These are phyloP conservation scores for Clonostachys solani DNA, from an alignment of 2,329 filamentous ascomycete genomes.

Conservation along the genomic window DNA sequence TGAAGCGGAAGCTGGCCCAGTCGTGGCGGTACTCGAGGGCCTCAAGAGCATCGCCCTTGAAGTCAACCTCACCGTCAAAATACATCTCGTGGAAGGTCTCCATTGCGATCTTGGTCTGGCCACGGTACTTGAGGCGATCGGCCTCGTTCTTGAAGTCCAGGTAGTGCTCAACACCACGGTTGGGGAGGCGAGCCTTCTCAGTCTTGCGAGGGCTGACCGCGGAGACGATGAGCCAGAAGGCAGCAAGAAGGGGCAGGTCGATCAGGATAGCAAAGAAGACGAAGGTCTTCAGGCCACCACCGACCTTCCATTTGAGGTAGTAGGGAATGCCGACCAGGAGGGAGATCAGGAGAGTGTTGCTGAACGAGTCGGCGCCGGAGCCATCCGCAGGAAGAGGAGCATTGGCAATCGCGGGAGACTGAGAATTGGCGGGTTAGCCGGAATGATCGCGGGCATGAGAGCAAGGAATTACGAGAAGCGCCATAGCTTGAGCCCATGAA, in stretches of 20 bases:
- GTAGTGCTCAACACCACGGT: slow-evolving; percentile 87
- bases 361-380: slow-evolving; percentile 80
- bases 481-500: too few relatives aligned
- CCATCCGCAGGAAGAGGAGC: slow-evolving; percentile 88
- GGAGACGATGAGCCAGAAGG: slow-evolving; percentile 80
- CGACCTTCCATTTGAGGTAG: slow-evolving; percentile 81
- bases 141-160: slow-evolving; percentile 71
- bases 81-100: slow-evolving; percentile 98
- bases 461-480: too few relatives aligned
- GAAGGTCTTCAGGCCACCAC: slow-evolving; percentile 81
- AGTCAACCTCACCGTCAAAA: slow-evolving; percentile 90
- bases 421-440: slow-evolving; percentile 1
- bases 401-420: slow-evolving; percentile 77
- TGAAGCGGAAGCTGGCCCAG: slow-evolving; percentile 95
- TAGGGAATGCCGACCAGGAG: slow-evolving; percentile 68
- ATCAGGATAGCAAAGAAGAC: slow-evolving; percentile 84
- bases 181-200: slow-evolving; percentile 84
- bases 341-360: slow-evolving; percentile 71
- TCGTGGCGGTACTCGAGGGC: slow-evolving; percentile 92
- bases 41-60: slow-evolving; percentile 90
- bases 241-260: slow-evolving; percentile 71
- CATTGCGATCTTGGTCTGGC: slow-evolving; percentile 78
- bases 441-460: not conserved
- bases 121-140: slow-evolving; percentile 64
- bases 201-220: slow-evolving; percentile 83